These are phyloP conservation scores for Nidularia pulvinata DNA, from an alignment of 768 basidiomycete species.

Conservation along the genomic window DNA sequence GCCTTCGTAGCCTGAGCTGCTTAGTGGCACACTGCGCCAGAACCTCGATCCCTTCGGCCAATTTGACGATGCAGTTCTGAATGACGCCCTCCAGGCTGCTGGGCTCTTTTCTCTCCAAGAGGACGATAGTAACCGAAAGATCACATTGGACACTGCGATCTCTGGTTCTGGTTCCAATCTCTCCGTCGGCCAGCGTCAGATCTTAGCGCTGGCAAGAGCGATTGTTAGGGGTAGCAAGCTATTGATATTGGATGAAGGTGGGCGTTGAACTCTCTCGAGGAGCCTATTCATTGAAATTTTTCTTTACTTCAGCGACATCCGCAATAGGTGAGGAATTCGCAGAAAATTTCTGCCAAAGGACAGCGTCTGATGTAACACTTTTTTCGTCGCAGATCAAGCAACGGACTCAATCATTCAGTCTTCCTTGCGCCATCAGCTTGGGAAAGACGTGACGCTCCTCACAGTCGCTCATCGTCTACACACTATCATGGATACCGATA, in stretches of 20 bases:
- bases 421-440: neutral
- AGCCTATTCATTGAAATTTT: conserved; percentile 33
- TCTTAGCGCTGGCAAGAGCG: conserved; percentile 62
- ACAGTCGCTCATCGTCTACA: neutral
- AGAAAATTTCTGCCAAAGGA: conserved; percentile 4
- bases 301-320: neutral
- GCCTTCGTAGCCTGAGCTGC: conserved; percentile 5
- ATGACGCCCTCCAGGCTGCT: conserved; percentile 5
- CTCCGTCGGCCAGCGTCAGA: conserved; percentile 69
- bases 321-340: neutral
- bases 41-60: conserved; percentile 9
- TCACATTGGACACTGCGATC: conserved; percentile 38
- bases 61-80: conserved; percentile 6
- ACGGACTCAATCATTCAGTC: neutral
- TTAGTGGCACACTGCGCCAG: conserved; percentile 4
- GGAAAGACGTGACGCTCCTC: neutral
- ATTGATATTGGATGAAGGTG: conserved; percentile 57
- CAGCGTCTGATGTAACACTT: too few relatives aligned
- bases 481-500: neutral
- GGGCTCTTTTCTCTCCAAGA: conserved; percentile 8
- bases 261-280: neutral
- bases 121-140: conserved; percentile 18
- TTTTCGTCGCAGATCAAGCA: neutral
- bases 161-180: conserved; percentile 44
- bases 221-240: conserved; percentile 48